Percentiles rank a stretch among this genome's conserved stretches.
phyloP scores from a whole-genome alignment of 2,329 filamentous ascomycete species.

The Fusarium sp. region DNA sequence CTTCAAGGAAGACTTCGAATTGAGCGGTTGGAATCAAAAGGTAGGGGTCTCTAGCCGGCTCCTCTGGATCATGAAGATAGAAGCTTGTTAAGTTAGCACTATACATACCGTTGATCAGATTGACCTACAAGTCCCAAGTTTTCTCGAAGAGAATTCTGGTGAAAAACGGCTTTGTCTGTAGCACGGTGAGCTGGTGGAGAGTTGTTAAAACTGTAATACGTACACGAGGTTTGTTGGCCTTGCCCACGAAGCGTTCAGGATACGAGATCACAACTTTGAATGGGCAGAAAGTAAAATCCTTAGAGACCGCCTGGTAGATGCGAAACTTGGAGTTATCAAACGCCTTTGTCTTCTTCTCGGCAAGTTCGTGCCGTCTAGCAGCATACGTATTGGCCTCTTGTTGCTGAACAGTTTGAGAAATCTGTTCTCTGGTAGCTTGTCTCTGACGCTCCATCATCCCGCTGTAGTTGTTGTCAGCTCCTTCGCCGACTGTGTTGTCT shows the following conservation, averaged over 20 bases:
- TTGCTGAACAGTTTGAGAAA: neutral
- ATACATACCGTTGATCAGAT: neutral
- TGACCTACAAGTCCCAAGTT: constrained; percentile 79
- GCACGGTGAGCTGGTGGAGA: constrained; percentile 15
- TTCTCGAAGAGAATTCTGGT: constrained; percentile 67
- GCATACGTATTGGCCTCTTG: neutral
- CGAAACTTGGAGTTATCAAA: constrained; percentile 42
- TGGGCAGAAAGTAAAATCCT: constrained; percentile 55
- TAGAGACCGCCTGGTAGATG: constrained; percentile 38
- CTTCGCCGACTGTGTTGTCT: neutral
- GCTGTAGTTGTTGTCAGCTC: neutral
- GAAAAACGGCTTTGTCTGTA: constrained; percentile 63
- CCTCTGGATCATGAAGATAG: constrained; percentile 68
- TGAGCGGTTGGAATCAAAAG: constrained; percentile 76
- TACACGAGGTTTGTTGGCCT: constrained; percentile 61
- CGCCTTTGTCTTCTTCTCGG: constrained; percentile 13
- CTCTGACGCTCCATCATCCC: constrained; percentile 4
- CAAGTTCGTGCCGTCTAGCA: constrained; percentile 7
- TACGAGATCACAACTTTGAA: constrained; percentile 67
- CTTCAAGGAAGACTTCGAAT: constrained; percentile 69
- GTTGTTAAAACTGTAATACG: constrained; percentile 34
- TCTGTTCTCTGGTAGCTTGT: neutral
- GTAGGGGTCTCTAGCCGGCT: constrained; percentile 61
- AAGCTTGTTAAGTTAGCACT: constrained; percentile 60
- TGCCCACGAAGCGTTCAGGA: constrained; percentile 67